phyloP scores from a whole-genome alignment of 1,284 basidiomycete species.

The Microstroma glucosiphilum region DNA sequence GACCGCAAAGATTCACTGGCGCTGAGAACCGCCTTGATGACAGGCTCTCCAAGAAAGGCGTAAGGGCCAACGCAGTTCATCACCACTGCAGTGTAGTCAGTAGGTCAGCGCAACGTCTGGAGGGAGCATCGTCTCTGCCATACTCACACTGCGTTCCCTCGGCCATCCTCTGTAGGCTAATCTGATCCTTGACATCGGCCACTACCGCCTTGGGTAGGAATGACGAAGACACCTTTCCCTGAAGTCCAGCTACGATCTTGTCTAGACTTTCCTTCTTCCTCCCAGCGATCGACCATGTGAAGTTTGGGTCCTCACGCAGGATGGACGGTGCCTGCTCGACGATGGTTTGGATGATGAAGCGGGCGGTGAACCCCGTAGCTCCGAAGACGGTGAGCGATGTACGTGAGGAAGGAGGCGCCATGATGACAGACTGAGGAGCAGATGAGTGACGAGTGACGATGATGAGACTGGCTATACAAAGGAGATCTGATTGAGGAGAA shows the following conservation, averaged over 20 bases:
- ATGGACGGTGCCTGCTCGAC: conserved; percentile 26
- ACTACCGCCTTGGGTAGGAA: conserved; percentile 53
- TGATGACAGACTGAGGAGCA: no score
- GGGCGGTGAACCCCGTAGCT: conserved; percentile 45
- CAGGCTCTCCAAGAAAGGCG: conserved; percentile 61
- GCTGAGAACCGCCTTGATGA: conserved; percentile 59
- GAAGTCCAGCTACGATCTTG: conserved; percentile 16
- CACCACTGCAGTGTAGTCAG: not conserved
- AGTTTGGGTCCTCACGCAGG: not conserved
- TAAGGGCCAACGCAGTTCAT: conserved; percentile 13
- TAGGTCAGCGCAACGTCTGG: not conserved
- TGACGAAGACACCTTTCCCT: conserved; percentile 50
- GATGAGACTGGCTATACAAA: no score
- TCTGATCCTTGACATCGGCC: conserved; percentile 10
- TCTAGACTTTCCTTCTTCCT: conserved; percentile 28
- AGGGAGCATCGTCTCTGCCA: not conserved
- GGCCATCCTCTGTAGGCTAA: conserved; percentile 9
- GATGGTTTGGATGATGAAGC: conserved; percentile 30
- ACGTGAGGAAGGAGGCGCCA: not conserved
- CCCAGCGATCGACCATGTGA: conserved; percentile 37
- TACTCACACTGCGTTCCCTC: conserved; percentile 4
- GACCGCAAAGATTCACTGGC: conserved; percentile 47
- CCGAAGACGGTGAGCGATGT: conserved; percentile 29
- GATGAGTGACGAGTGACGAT: no score
- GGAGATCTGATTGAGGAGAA: no score